phyloP scores from a whole-genome alignment of 106 monocot genomes.

The Alisma plantagoaquatica region DNA sequence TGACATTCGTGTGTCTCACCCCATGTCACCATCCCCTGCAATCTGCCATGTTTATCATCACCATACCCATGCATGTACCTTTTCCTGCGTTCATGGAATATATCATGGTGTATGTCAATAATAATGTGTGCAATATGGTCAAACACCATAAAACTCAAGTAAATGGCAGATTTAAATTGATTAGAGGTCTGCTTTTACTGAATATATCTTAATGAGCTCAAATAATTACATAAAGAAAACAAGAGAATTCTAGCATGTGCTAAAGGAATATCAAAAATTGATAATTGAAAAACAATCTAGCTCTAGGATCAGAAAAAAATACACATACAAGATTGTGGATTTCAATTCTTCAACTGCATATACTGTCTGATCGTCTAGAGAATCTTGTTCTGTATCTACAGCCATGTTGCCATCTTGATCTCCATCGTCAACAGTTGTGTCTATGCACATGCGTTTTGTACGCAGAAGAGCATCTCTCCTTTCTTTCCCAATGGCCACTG shows the following conservation, averaged over 20 bases:
- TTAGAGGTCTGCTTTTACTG: background rate
- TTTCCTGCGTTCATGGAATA: too few relatives aligned
- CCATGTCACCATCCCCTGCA: too few relatives aligned
- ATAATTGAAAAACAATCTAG: background rate
- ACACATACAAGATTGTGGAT: constrained; percentile 42
- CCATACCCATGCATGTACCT: too few relatives aligned
- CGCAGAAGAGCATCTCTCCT: constrained; percentile 82
- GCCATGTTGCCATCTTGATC: constrained; percentile 47
- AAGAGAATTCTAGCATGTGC: background rate
- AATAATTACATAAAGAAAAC: background rate
- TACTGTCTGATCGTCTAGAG: constrained; percentile 42
- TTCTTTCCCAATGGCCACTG: constrained; percentile 71
- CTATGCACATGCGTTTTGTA: constrained; percentile 78
- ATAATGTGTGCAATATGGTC: too few relatives aligned
- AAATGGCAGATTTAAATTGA: background rate
- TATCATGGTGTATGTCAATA: too few relatives aligned
- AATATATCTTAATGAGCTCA: background rate
- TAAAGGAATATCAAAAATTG: background rate
- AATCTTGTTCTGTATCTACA: constrained; percentile 59
- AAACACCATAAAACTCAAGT: too few relatives aligned
- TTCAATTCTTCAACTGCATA: constrained; percentile 54
- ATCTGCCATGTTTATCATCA: too few relatives aligned
- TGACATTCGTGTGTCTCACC: too few relatives aligned
- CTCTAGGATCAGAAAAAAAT: constrained; percentile 14
- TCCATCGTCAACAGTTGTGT: constrained; percentile 31